Base-by-base conservation (phyloP, 495 filamentous ascomycete species). In the Podospora comata region DNA sequence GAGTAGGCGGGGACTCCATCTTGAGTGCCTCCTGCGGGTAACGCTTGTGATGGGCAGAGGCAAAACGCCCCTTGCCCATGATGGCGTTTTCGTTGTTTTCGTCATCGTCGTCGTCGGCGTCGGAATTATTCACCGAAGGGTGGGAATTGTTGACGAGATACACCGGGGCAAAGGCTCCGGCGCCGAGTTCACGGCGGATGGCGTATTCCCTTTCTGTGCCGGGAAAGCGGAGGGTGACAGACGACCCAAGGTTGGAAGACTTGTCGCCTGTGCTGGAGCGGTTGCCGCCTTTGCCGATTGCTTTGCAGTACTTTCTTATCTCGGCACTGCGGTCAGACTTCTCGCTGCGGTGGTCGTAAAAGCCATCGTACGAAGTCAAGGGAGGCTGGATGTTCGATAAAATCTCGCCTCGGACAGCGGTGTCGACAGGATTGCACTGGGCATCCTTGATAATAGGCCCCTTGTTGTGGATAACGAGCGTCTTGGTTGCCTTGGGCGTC, bases 111-210 rank as follows among this genome's bases (percentile, higher is more conserved):
- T 83, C 78, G 27, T 84, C 83, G 3, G 84, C 81, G n/a, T 82
- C 76, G 11, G 74, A 67, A 16, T 73, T 73, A 15, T 76, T 73
- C 23, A 74, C 71, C 54, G 84, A 81, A 3, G 82, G 80, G 11
- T 75, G 74, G 2, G 82, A 83, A 72, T 90, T 93, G 73, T 97
- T 90, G 13, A 91, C 89, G 2, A 98, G 85, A 77, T 97, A 98
- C 6, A 99, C 96, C 0, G 95, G 93, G 6, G 93, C 95, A 78
- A 93, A 98, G 2, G 96, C 94, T 27, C 95, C 95, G 20, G 92
- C 90, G 9, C 95, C 95, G 7, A 99, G 87, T 73, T 97, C 93
- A n/a, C 90, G 87, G 69, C 89, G 90, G 66, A 99, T 79, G 9
- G 89, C 89, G 78, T 97, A 98, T 4, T 82, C 78, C 5, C 85